Base-by-base conservation (phyloP, 1,284 basidiomycete species). In the Trametes polyzona region DNA sequence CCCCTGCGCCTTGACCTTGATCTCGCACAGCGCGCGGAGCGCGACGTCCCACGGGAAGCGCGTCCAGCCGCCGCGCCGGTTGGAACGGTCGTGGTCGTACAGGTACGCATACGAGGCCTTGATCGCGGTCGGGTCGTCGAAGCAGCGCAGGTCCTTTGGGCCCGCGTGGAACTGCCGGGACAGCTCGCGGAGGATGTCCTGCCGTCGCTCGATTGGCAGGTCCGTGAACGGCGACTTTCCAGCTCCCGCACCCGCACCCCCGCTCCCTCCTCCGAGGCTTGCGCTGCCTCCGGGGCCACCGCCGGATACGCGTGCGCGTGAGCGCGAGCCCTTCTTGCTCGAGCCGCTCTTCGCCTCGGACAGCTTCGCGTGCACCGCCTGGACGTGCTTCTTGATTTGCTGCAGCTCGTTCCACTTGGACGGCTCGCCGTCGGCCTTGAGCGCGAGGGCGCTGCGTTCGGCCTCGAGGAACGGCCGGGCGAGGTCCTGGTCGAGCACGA, bases 1-100 rank as follows among this genome's bases (percentile, higher is more conserved):
- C 12, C 44, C 44, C 5, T 21, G 16, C 4, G 44, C 44, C 44
- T 64, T 51, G 7, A 79, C 78, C 65, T 83, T 83, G 66, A 84
- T 82, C 30, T 67, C 65, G 53, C 82, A 75, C 9, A 86, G 69
- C 48, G 77, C 75, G 12, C 81, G 71, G 70, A 81, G 76, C 0
- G 80, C 79, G 33, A 84, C 74, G 63, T 84, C 75, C 72, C 77
- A 85, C 3, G 83, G 80, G 57, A 83, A 83, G 14, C 78, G 72
- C 3, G 74, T 73, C 69, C 71, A 77, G 3, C 30, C 46, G 23
- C 27, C 62, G 17, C 33, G 57, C 1, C 35, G 14, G 26, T 19
- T 37, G 27, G 26, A 16, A 52, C 57, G 27, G 62, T 67, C 36
- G 52, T 57, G 55, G 59, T 81, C 79, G 57, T 76, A 73, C 9